These are phyloP conservation scores for Gossypioides kirkii DNA, from an alignment of 345 rosid species.

Conservation along the genomic window DNA sequence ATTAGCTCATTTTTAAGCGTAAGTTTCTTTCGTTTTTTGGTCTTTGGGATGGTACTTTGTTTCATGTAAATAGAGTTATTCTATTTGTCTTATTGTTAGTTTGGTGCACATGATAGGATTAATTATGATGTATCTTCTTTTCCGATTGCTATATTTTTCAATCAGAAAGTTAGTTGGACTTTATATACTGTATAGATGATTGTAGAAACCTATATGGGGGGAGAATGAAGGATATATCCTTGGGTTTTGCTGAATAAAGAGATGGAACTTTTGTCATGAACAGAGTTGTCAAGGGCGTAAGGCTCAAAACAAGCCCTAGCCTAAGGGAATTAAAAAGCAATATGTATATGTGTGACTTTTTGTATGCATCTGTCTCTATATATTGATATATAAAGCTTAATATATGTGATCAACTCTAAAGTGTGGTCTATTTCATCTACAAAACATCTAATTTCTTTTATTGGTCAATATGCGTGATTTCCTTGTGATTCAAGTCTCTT, in stretches of 20 bases:
- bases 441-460: no score
- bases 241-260: not conserved
- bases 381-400: no score
- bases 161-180: not conserved
- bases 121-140: not conserved
- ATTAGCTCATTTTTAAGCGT: not conserved
- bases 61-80: not conserved
- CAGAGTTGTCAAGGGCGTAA: no score
- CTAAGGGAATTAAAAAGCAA: no score
- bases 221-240: not conserved
- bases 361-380: no score
- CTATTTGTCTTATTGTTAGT: not conserved
- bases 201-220: not conserved
- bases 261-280: not conserved
- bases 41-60: not conserved
- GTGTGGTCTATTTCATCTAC: no score
- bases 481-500: no score
- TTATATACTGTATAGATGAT: not conserved
- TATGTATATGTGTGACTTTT: no score
- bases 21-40: not conserved
- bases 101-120: not conserved
- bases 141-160: not conserved
- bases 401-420: no score
- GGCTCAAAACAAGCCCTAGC: no score
- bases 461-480: no score